Evolutionary conservation across 129 eudicot genomes (phyloP).

Genomic region (Pseudognaphalium luteoalbum): DNA sequence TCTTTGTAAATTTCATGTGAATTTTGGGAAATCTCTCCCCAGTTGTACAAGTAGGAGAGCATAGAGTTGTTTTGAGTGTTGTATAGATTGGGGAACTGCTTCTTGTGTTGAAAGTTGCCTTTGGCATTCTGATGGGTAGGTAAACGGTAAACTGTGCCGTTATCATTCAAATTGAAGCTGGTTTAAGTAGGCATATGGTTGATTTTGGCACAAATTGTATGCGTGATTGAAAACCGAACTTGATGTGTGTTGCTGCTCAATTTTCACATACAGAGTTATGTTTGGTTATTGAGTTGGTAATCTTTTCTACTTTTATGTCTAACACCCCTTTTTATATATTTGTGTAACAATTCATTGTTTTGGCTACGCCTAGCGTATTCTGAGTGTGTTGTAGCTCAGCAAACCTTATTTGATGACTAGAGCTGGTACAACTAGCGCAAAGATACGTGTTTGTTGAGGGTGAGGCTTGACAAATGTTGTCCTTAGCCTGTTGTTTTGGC

Average conservation of each 20-base stretch:
- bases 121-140: constrained; percentile 27
- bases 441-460: not conserved
- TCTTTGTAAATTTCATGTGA: constrained; percentile 28
- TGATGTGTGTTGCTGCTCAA: not conserved
- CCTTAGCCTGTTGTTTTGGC: not conserved
- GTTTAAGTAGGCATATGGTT: constrained; percentile 6
- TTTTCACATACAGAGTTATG: not conserved
- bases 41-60: constrained; percentile 21
- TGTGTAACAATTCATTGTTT: not conserved
- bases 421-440: not conserved
- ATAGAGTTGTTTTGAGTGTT: constrained; percentile 9
- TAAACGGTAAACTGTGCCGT: not conserved
- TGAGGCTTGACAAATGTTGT: not conserved
- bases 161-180: constrained; percentile 8
- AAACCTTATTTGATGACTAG: not conserved
- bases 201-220: constrained; percentile 6
- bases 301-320: not conserved
- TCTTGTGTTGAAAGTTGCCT: constrained; percentile 18
- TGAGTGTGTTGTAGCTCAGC: not conserved
- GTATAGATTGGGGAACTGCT: constrained; percentile 13
- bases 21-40: constrained; percentile 1
- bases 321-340: not conserved
- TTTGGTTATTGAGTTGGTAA: constrained; percentile 3
- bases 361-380: not conserved
- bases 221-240: constrained; percentile 23